These are phyloP conservation scores for Straminergon stramineum DNA, from an alignment of 225 moss, liverwort and hornwort genomes.

Conservation along the genomic window DNA sequence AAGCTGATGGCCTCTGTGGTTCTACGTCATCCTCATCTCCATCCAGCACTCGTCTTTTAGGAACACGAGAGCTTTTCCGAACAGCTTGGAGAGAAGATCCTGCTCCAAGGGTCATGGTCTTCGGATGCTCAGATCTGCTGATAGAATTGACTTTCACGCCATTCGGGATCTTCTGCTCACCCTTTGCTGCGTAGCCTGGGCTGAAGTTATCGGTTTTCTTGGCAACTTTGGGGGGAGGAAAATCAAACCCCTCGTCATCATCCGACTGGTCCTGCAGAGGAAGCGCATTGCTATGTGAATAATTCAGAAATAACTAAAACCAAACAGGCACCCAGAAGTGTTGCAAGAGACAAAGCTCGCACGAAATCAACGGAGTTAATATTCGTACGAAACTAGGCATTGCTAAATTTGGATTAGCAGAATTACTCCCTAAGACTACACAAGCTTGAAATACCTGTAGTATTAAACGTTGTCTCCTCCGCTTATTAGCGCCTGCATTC, in stretches of 20 bases:
- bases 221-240: slow-evolving; percentile 26
- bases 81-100: slow-evolving; percentile 50
- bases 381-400: neutral
- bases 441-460: slow-evolving; percentile 42
- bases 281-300: neutral
- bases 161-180: slow-evolving; percentile 13
- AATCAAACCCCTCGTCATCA: slow-evolving; percentile 66
- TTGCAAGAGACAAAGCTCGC: neutral
- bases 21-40: slow-evolving; percentile 50
- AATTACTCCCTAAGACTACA: neutral
- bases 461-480: slow-evolving; percentile 79
- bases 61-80: slow-evolving; percentile 92
- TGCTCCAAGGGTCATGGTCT: slow-evolving; percentile 1
- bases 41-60: slow-evolving; percentile 77
- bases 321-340: neutral
- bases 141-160: slow-evolving; percentile 12
- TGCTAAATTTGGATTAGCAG: neutral
- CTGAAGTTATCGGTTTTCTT: slow-evolving; percentile 12
- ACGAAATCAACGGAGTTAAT: neutral
- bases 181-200: neutral
- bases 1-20: neutral
- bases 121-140: slow-evolving; percentile 19
- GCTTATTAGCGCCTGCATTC: slow-evolving; percentile 43
- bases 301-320: neutral
- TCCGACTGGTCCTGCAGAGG: slow-evolving; percentile 72